phyloP scores from a whole-genome alignment of 371 early-diverging fungal genomes.

The Saksenaea oblongispora region DNA sequence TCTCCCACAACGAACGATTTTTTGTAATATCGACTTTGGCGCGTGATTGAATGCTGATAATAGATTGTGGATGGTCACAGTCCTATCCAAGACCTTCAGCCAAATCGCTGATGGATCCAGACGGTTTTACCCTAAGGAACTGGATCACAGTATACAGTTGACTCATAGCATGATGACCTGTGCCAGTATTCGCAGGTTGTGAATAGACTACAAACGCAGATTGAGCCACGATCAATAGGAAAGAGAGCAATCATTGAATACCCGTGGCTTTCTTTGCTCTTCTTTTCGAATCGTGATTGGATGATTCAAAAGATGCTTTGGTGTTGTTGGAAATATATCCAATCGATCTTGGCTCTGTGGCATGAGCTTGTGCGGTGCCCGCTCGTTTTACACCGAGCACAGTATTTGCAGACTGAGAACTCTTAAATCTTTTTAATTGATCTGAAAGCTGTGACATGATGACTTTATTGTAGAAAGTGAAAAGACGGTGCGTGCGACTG shows the following conservation, averaged over 20 bases:
- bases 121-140: constrained; percentile 47
- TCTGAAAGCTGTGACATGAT: constrained; percentile 24
- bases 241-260: constrained; percentile 8
- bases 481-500: too few species aligned
- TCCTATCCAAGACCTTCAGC: constrained; percentile 35
- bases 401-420: constrained; percentile 38
- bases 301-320: constrained; percentile 33
- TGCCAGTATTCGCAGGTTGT: constrained; percentile 61
- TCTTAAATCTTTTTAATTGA: constrained; percentile 46
- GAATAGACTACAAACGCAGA: constrained; percentile 40
- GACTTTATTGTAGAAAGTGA: neutral
- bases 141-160: constrained; percentile 61
- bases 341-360: constrained; percentile 4
- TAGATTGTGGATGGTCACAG: constrained; percentile 64
- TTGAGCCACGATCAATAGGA: neutral
- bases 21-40: constrained; percentile 61
- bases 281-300: constrained; percentile 25
- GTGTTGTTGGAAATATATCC: constrained; percentile 43
- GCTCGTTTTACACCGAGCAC: constrained; percentile 43
- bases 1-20: constrained; percentile 57
- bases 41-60: constrained; percentile 62
- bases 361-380: constrained; percentile 18
- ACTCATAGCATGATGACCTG: constrained; percentile 64
- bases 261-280: constrained; percentile 41
- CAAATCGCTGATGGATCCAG: neutral